Conservation (phyloP, 768 basidiomycete species). For the Tylopilus subfusipes region DNA sequence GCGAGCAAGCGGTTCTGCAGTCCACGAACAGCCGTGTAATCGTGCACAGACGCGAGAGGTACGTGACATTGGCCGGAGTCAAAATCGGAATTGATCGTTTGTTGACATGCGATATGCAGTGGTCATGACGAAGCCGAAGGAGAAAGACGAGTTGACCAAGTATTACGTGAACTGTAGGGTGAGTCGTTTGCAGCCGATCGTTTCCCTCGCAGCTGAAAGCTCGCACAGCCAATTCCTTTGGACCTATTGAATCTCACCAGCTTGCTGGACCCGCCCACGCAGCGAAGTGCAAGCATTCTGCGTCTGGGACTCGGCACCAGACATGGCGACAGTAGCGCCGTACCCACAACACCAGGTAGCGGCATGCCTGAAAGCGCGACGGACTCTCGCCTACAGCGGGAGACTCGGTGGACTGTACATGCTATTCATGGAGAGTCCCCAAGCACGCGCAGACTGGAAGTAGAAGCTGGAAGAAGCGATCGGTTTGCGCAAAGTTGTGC, state of each 20-base stretch:
- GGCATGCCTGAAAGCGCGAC: conserved; percentile 38
- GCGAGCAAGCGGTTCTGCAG: neutral
- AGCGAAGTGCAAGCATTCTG: conserved; percentile 72
- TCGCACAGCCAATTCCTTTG: conserved; percentile 78
- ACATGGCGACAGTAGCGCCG: conserved; percentile 28
- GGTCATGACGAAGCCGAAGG: conserved; percentile 83
- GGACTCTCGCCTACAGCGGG: conserved; percentile 82
- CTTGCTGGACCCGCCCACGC: conserved; percentile 76
- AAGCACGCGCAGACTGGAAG: conserved; percentile 83
- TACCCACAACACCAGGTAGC: conserved; percentile 26
- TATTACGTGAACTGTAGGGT: conserved; percentile 82
- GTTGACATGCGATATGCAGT: conserved; percentile 46
- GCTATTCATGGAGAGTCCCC: conserved; percentile 78
- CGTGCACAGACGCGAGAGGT: neutral
- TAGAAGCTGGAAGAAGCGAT: conserved; percentile 86
- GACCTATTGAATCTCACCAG: conserved; percentile 83
- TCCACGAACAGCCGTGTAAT: neutral
- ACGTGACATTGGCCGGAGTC: neutral
- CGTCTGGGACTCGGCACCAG: conserved; percentile 49
- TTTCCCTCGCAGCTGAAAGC: neutral
- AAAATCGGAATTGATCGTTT: neutral
- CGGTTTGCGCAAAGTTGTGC: conserved; percentile 76
- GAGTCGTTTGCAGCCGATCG: conserved; percentile 24
- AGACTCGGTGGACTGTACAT: conserved; percentile 83
- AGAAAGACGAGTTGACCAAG: conserved; percentile 68